Evolutionary conservation across 768 basidiomycete genomes (phyloP), one percentile per base, ranked within the genome.

Genomic region (Steccherinum ochraceum): DNA sequence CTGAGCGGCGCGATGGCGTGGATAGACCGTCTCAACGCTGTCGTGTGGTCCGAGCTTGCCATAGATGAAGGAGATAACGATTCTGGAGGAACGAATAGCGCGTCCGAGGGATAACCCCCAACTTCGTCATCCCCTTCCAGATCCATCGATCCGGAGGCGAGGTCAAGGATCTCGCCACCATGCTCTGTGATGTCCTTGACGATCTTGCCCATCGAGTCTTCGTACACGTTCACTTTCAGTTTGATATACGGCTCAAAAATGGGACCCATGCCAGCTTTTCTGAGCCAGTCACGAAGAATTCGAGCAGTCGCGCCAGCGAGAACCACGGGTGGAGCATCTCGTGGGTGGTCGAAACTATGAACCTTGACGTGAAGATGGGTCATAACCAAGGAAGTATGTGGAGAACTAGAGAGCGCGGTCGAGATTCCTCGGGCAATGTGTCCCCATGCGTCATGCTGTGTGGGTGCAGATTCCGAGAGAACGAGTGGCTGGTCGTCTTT

Each of bases 151-250:
- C 73, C 76, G 39, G 74, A 69, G 3, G 72, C 77, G 19, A 93
- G 75, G 56, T 89, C 85, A 20, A 82, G 66, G 11, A 93, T 71
- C 61, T 91, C 88, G n/a, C 87, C 89, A 1, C 82, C 80, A 53
- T 84, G 78, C 62, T 92, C 89, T 10, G 85, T 86, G n/a, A 93
- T 69, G 58, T 93, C 91, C 60, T 84, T 89, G 43, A 91, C 79
- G 19, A 88, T 81, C 58, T 81, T 87, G 20, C 91, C 89, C 2
- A 93, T 69, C 51, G 72, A 73, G 52, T 83, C 79, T 55, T 85
- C 84, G 21, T 73, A 71, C 5, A 89, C 80, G 13, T 78, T 78
- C 43, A 89, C 74, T 57, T 83, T 89, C 56, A 91, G 69, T 24
- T 69, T 68, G 21, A 89, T 75, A 56, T 80, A 93, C 10, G 92